A percentile compares a stretch with the other conserved stretches of the same genome.
phyloP scores from a whole-genome alignment of 768 basidiomycete genomes.

The Rhizopogon vesiculosus region DNA sequence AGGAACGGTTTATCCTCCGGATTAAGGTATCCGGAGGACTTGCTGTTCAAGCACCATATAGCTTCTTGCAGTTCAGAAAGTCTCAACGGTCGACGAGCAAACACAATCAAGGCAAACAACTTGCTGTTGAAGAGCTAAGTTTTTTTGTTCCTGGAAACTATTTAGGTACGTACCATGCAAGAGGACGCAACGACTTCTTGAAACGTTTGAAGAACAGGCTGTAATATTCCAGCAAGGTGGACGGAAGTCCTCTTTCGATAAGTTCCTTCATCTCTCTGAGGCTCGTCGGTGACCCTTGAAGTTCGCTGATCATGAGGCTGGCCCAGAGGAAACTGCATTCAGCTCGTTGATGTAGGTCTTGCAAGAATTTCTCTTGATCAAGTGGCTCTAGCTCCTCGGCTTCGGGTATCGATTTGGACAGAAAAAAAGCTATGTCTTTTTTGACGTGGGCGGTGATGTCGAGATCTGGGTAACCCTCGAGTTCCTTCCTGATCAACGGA shows the following conservation, averaged over 20 bases:
- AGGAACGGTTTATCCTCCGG: not conserved
- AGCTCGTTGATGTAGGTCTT: constrained; percentile 11
- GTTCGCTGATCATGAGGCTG: constrained; percentile 15
- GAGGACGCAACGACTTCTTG: not conserved
- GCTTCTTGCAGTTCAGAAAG: not conserved
- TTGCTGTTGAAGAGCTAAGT: not conserved
- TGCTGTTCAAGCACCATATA: not conserved
- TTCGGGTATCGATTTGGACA: constrained; percentile 6
- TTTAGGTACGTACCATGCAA: not conserved
- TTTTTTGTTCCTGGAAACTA: not conserved
- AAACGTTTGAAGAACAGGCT: not conserved
- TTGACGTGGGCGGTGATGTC: constrained; percentile 10
- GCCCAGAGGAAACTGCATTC: constrained; percentile 28
- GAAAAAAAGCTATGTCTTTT: constrained; percentile 11
- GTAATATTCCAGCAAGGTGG: not conserved
- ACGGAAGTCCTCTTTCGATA: constrained; percentile 2
- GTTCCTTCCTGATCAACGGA: constrained; percentile 8
- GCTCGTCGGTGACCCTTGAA: constrained; percentile 10
- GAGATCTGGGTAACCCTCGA: constrained; percentile 5
- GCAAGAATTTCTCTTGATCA: constrained; percentile 1
- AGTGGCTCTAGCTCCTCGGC: not conserved
- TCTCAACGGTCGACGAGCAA: not conserved
- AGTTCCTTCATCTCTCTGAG: constrained; percentile 14
- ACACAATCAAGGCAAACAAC: not conserved
- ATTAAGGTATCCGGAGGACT: not conserved